Evolutionary conservation across 371 early-diverging fungal species (phyloP), one percentile per base, ranked within the genome.

Genomic region (Mucor velutinosus): DNA sequence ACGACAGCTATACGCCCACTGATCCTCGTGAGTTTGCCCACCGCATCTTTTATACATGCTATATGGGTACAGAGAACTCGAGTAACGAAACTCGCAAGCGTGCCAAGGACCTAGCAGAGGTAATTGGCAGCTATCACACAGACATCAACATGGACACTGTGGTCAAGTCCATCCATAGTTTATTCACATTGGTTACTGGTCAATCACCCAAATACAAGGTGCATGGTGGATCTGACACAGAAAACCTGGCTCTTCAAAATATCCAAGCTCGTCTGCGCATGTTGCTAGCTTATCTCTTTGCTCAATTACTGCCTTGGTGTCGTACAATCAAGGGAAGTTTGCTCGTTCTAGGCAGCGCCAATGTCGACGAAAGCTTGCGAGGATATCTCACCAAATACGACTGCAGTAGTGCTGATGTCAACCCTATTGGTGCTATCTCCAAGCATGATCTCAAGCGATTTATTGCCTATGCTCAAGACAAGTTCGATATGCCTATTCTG

Each of bases 381-480:
- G 99, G 99, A 3, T 98, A 99, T 69, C 88, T 97, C 49, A 99
- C 99, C 32, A 99, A 99, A 72, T 98, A 98, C 77, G 99, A 99
- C 71, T 98, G 99, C 70, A 96, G 97, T 17, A 94, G 94, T 74
- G 99, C 98, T 0, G 99, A 98, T 77, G 78, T 99, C 33, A 98
- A 98, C 67, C 98, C 98, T 0, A 97, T 98, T 67, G 99, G 99
- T 14, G 94, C 92, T 4, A 94, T 99, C 66, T 91, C 93, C 77
- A 97, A 99, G 76, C 77, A 76, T 0, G 99, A 99, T 78, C 84
- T 99, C 51, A 86, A 92, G 41, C 78, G 85, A 0, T 98, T 94
- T 69, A 92, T 99, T 43, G 84, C 77, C 2, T 93, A 87, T 72
- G 90, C 92, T 3, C 77, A 84, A 59, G 62, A 76, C 6, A 80